Evolutionary conservation across 2,329 filamentous ascomycete genomes (phyloP).

Genomic region (Davidsoniella neocaledoniae): DNA sequence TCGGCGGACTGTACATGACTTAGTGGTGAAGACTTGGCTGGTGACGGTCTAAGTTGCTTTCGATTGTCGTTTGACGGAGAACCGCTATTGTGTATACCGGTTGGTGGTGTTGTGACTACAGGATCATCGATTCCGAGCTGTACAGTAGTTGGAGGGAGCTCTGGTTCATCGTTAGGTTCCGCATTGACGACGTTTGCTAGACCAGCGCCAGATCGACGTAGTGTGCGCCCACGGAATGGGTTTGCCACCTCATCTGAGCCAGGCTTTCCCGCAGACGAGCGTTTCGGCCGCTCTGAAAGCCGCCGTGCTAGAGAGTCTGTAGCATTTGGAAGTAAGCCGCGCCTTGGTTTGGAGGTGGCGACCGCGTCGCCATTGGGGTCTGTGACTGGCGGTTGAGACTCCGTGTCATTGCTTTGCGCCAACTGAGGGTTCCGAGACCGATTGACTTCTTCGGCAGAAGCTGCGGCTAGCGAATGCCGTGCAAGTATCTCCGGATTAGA

Average conservation of each 20-base stretch:
- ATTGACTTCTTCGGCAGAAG: neutral
- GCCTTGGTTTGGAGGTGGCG: neutral
- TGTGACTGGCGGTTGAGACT: neutral
- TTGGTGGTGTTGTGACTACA: constrained; percentile 35
- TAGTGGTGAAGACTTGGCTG: constrained; percentile 31
- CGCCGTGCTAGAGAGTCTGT: constrained; percentile 1
- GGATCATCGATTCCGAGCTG: constrained; percentile 32
- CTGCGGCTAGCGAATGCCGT: constrained; percentile 18
- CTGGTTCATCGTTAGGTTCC: constrained; percentile 23
- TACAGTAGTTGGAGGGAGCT: constrained; percentile 42
- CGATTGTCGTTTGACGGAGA: constrained; percentile 8
- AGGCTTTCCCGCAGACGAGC: neutral
- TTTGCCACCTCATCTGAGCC: neutral
- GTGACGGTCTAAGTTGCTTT: constrained; percentile 22
- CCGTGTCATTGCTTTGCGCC: neutral
- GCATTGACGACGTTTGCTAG: constrained; percentile 4
- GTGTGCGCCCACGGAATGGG: constrained; percentile 12
- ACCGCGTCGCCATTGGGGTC: neutral
- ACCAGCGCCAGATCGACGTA: constrained; percentile 14
- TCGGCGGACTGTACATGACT: constrained; percentile 1
- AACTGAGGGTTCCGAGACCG: constrained; percentile 7
- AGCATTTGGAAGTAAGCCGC: neutral
- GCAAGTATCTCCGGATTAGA: constrained; percentile 42
- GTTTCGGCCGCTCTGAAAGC: constrained; percentile 2
- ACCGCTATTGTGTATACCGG: constrained; percentile 30